A percentile compares a stretch with the other conserved stretches of the same genome.
These are phyloP conservation scores for Hebeloma cylindrosporum DNA, from an alignment of 768 basidiomycete species.

Conservation along the genomic window DNA sequence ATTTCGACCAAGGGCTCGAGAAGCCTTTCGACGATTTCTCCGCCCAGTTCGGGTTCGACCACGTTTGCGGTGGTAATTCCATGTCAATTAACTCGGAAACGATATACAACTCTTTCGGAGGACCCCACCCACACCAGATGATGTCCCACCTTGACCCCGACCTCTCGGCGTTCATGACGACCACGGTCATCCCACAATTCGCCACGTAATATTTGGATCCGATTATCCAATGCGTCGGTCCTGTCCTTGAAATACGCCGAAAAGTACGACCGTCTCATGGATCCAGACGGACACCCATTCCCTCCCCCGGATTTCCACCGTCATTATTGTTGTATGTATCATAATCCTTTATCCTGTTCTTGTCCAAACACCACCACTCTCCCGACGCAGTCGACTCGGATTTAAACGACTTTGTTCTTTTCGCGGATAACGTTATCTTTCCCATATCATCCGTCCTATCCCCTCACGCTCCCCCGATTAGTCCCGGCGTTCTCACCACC, in stretches of 20 bases:
- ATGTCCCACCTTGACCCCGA: conserved; percentile 23
- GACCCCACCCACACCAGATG: conserved; percentile 12
- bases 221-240: conserved; percentile 4
- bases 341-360: conserved; percentile 8
- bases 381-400: not conserved
- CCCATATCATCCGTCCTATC: conserved; percentile 7
- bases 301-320: not conserved
- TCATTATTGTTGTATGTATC: conserved; percentile 28
- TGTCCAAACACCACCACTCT: not conserved
- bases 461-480: not conserved
- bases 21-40: conserved; percentile 26
- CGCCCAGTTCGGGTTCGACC: conserved; percentile 16
- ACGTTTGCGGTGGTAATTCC: conserved; percentile 7
- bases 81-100: conserved; percentile 4
- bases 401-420: not conserved
- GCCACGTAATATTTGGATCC: conserved; percentile 16
- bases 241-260: conserved; percentile 4
- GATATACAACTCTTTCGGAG: conserved; percentile 11
- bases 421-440: not conserved
- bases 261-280: not conserved
- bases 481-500: conserved; percentile 2
- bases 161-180: conserved; percentile 36
- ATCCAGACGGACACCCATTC: not conserved
- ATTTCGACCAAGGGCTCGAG: conserved; percentile 31
- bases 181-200: conserved; percentile 34